Percentiles rank a stretch among this genome's conserved stretches.
These are phyloP conservation scores for Kregervanrija delftensis DNA, from an alignment of 805 yeast genomes.

Conservation along the genomic window DNA sequence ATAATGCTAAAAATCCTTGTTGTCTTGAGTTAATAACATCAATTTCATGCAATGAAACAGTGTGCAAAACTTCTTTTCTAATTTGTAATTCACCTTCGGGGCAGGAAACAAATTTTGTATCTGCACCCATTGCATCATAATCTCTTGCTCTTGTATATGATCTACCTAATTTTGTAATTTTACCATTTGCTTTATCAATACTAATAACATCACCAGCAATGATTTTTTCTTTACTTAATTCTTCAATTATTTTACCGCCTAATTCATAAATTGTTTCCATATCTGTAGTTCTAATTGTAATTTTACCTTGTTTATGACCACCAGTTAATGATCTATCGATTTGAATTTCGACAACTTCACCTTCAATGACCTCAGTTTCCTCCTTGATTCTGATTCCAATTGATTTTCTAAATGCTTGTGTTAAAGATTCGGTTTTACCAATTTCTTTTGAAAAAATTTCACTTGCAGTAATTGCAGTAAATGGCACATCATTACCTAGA, in stretches of 20 bases:
- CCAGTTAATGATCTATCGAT: constrained; percentile 89
- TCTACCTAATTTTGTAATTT: constrained; percentile 94
- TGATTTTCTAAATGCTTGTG: constrained; percentile 95
- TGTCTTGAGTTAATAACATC: constrained; percentile 97
- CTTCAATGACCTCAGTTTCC: constrained; percentile 96
- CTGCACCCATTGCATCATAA: constrained; percentile 97
- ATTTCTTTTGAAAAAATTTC: constrained; percentile 95
- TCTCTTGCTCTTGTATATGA: constrained; percentile 99
- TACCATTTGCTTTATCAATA: constrained; percentile 95
- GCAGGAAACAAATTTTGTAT: constrained; percentile 77
- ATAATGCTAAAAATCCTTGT: constrained; percentile 47
- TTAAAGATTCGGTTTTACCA: constrained; percentile 90
- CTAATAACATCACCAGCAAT: constrained; percentile 95
- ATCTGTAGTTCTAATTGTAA: constrained; percentile 82
- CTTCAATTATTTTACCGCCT: constrained; percentile 58
- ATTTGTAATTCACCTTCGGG: constrained; percentile 99
- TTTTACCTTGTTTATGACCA: constrained; percentile 78
- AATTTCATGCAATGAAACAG: constrained; percentile 91
- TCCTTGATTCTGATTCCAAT: constrained; percentile 95
- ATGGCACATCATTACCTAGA: constrained; percentile 94
- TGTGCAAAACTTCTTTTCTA: constrained; percentile 96
- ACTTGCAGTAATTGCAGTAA: constrained; percentile 93
- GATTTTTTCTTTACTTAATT: constrained; percentile 87
- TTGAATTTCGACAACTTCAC: constrained; percentile 95
- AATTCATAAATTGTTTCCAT: constrained; percentile 75